phyloP scores from a whole-genome alignment of 805 yeast species.

The Saccharomycopsis capsularis region DNA sequence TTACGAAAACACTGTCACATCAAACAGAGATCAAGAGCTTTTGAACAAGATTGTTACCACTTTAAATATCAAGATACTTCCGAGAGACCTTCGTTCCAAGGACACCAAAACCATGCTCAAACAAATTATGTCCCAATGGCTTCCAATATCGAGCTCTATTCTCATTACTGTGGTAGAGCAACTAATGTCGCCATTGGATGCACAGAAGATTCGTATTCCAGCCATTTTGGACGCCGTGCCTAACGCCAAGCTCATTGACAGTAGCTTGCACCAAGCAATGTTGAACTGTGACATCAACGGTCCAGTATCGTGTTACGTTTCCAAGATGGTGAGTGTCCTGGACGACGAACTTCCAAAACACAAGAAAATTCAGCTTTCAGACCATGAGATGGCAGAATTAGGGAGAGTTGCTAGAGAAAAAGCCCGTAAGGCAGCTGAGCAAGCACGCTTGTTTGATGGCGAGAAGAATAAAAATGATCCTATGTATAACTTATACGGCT shows the following conservation, averaged over 20 bases:
- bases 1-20: conserved; percentile 55
- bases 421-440: conserved; percentile 50
- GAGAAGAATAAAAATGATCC: conserved; percentile 28
- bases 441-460: conserved; percentile 29
- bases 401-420: conserved; percentile 56
- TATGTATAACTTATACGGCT: too few relatives aligned
- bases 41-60: conserved; percentile 69
- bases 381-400: conserved; percentile 55
- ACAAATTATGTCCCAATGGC: conserved; percentile 83
- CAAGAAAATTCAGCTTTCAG: conserved; percentile 23
- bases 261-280: conserved; percentile 48
- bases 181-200: conserved; percentile 72
- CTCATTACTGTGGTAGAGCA: conserved; percentile 77
- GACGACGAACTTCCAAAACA: conserved; percentile 68
- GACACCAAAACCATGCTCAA: conserved; percentile 60
- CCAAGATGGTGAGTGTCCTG: conserved; percentile 85
- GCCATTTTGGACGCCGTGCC: conserved; percentile 57
- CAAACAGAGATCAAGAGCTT: conserved; percentile 52
- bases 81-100: conserved; percentile 73
- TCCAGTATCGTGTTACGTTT: conserved; percentile 69
- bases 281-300: conserved; percentile 59
- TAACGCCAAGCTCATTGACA: conserved; percentile 41
- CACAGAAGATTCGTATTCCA: conserved; percentile 70
- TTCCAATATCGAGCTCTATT: conserved; percentile 84
- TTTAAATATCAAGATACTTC: conserved; percentile 57